phyloP scores from a whole-genome alignment of 306 rosid species.

The Sophora flavescens region DNA sequence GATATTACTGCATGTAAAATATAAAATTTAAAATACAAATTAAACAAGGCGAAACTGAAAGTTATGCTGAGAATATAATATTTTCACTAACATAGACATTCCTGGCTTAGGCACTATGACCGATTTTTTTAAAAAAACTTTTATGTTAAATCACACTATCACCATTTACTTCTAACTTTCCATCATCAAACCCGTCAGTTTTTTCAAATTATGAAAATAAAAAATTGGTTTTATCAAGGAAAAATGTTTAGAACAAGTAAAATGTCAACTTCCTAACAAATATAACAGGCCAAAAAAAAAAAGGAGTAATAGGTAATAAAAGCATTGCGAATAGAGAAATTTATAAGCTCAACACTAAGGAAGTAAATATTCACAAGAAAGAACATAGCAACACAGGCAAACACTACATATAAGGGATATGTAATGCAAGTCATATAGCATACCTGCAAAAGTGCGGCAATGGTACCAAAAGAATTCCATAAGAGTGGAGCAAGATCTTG shows the following conservation, averaged over 20 bases:
- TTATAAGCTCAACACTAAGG: neutral
- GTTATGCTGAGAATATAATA: neutral
- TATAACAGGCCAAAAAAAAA: constrained; percentile 20
- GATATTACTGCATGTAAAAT: neutral
- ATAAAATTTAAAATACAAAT: neutral
- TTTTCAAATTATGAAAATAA: constrained; percentile 7
- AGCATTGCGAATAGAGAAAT: constrained; percentile 10
- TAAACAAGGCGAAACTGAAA: neutral
- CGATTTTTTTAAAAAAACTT: constrained; percentile 16
- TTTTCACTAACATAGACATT: constrained; percentile 5
- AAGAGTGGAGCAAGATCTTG: constrained; percentile 95
- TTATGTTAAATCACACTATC: constrained; percentile 22
- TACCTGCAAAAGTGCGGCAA: constrained; percentile 88
- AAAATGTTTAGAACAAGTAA: constrained; percentile 15
- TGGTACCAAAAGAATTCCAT: constrained; percentile 98
- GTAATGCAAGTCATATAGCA: constrained; percentile 40
- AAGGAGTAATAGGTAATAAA: constrained; percentile 12
- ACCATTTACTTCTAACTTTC: neutral
- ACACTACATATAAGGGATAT: constrained; percentile 28
- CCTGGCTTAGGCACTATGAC: neutral
- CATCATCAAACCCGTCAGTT: constrained; percentile 21
- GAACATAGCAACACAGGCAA: constrained; percentile 30
- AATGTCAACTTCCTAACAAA: constrained; percentile 17
- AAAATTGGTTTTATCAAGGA: neutral
- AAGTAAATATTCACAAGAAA: constrained; percentile 17